Percentiles rank a stretch among this genome's conserved stretches.
These are phyloP conservation scores for Lobosporangium transversale DNA, from an alignment of 192 early-diverging fungal species.

Conservation along the genomic window DNA sequence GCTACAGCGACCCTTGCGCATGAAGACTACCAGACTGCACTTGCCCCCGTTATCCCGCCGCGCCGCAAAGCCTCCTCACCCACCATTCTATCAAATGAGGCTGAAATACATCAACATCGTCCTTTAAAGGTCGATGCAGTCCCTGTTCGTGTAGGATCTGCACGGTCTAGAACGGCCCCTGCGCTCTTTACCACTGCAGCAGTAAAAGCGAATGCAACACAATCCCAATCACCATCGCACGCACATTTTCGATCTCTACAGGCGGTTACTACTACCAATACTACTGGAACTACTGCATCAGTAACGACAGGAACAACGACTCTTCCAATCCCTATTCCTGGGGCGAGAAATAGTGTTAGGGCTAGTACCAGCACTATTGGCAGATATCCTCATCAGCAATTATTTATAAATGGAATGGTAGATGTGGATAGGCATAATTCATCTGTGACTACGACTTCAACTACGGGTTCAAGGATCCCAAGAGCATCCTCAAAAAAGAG, in stretches of 20 bases:
- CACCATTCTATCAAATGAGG: constrained; percentile 4
- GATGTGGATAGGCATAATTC: too few species aligned
- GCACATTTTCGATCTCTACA: neutral
- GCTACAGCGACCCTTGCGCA: too few species aligned
- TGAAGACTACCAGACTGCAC: too few species aligned
- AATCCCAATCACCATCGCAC: constrained; percentile 1
- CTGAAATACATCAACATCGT: neutral
- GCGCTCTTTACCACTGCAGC: neutral
- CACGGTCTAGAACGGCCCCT: constrained; percentile 4
- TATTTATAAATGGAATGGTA: neutral
- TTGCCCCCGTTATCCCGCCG: constrained; percentile 10
- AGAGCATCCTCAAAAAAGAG: constrained; percentile 2
- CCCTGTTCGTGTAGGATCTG: neutral
- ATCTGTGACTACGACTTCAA: too few species aligned
- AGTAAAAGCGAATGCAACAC: neutral
- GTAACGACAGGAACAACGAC: neutral
- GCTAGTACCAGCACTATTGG: constrained; percentile 7
- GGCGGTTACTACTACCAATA: neutral
- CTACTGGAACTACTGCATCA: neutral
- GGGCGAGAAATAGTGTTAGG: neutral
- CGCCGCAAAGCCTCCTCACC: constrained; percentile 34
- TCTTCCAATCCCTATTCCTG: constrained; percentile 17
- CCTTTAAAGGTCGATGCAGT: constrained; percentile 2
- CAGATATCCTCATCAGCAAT: neutral
- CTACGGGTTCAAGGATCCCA: constrained; percentile 7